Evolutionary conservation across 1,284 basidiomycete species (phyloP), one percentile per base, ranked within the genome.

Genomic region (Sporisorium exsertum): DNA sequence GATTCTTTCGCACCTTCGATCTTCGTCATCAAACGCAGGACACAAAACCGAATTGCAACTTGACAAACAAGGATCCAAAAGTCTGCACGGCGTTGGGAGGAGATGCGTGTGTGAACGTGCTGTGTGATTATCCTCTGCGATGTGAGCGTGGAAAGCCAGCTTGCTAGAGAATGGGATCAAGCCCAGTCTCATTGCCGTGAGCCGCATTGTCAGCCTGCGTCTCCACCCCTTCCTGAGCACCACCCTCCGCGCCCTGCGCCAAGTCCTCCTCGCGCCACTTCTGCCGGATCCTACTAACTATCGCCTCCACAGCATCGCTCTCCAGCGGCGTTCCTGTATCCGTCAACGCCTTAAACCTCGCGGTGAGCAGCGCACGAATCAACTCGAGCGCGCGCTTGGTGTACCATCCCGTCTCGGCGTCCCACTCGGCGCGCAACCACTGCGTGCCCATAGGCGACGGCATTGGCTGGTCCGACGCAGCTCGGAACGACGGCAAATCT

Each of bases 351-450:
- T 75, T 70, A 66, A 79, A 82, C 9, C 71, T 57, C 6, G 72
- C 68, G 1, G 65, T 53, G 4, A 82, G 37, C 1, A 78, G 35
- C 2, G 72, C 57, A 12, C 77, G 67, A 15, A 82, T 73, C 20
- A 78, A 46, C 6, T 82, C 81, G 51, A 77, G 55, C 16, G 79
- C 75, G 3, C 62, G n/a, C 0, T 52, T 26, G 0, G 79, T 66
- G 50, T 81, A 82, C 81, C 81, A 82, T 3, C 81, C 81, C 1
- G 78, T 72, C 18, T 77, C 66, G n/a, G 61, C 20, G 57, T 72
- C 61, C 55, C 37, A 70, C 1, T 26, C 47, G 0, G 43, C 18
- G 5, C 68, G 35, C 24, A 74, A 27, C 71, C 68, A 71, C 2
- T 42, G 29, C 18, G 51, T 59, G 15, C 50, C 56, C 32, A 66